phyloP scores from a whole-genome alignment of 768 basidiomycete species.

The Panaeolus papilionaceus region DNA sequence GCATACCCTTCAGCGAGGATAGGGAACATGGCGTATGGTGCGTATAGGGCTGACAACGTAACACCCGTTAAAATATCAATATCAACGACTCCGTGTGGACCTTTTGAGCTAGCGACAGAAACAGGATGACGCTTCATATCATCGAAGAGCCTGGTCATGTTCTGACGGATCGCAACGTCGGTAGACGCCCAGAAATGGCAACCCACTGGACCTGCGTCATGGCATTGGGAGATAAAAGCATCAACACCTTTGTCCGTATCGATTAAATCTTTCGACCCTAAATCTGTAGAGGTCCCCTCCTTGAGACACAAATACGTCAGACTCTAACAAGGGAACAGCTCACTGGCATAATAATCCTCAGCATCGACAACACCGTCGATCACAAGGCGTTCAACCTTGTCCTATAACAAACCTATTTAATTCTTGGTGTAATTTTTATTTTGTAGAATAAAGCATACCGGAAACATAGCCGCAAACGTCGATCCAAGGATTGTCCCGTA shows the following conservation, averaged over 20 bases:
- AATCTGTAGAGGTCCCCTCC: constrained; percentile 16
- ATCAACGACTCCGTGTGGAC: constrained; percentile 42
- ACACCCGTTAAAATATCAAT: constrained; percentile 34
- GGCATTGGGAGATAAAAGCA: constrained; percentile 43
- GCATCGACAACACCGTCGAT: constrained; percentile 48
- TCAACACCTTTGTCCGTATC: constrained; percentile 44
- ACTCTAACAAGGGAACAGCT: constrained; percentile 8
- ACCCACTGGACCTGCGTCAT: constrained; percentile 39
- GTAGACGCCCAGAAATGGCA: constrained; percentile 48
- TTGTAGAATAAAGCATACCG: too few relatives aligned
- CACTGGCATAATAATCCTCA: constrained; percentile 46
- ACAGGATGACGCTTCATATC: constrained; percentile 38
- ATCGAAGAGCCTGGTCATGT: constrained; percentile 41
- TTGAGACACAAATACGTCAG: constrained; percentile 24
- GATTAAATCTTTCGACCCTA: constrained; percentile 41
- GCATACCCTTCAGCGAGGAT: constrained; percentile 41
- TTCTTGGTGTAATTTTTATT: constrained; percentile 2
- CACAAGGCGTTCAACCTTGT: constrained; percentile 42
- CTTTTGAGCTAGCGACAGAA: constrained; percentile 29
- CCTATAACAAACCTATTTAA: constrained; percentile 28
- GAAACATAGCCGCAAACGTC: constrained; percentile 40
- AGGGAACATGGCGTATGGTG: constrained; percentile 38
- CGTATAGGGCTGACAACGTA: constrained; percentile 40
- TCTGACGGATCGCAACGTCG: constrained; percentile 37
- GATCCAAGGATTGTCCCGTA: constrained; percentile 34